phyloP scores from a whole-genome alignment of 106 monocot genomes.

The Acanthochlamys bracteata region DNA sequence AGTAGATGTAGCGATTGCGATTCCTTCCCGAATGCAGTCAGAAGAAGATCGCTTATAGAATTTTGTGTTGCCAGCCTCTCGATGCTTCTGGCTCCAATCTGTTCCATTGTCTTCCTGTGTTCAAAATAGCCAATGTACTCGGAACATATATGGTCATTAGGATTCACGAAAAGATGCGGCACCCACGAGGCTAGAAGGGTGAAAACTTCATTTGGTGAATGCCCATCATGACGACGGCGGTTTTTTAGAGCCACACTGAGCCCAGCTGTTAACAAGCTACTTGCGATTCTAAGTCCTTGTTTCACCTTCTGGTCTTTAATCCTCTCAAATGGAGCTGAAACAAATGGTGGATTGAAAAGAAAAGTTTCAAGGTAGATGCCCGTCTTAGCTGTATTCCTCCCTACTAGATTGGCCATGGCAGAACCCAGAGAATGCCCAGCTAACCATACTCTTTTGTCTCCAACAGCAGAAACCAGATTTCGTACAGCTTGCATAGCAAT shows the following conservation, averaged over 20 bases:
- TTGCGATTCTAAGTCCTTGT: conserved; percentile 69
- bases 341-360: conserved; percentile 88
- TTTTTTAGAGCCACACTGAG: conserved; percentile 47
- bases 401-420: conserved; percentile 61
- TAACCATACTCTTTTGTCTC: conserved; percentile 62
- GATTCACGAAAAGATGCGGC: conserved; percentile 81
- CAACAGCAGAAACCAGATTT: conserved; percentile 38
- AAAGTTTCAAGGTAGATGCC: conserved; percentile 54
- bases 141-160: conserved; percentile 65
- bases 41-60: conserved; percentile 60
- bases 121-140: conserved; percentile 93
- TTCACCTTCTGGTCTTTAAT: conserved; percentile 75
- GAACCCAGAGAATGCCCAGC: conserved; percentile 88
- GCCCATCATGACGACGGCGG: background rate
- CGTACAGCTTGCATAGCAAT: conserved; percentile 76
- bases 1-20: conserved; percentile 76
- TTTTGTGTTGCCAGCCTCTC: conserved; percentile 82
- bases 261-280: conserved; percentile 81
- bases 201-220: conserved; percentile 37
- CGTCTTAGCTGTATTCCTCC: conserved; percentile 66
- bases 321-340: conserved; percentile 75
- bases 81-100: conserved; percentile 66
- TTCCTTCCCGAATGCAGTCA: conserved; percentile 64
- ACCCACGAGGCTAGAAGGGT: conserved; percentile 50
- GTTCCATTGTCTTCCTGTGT: conserved; percentile 74